Conservation (phyloP, 73 alveolate species). For the Paraurostyla sp. region DNA sequence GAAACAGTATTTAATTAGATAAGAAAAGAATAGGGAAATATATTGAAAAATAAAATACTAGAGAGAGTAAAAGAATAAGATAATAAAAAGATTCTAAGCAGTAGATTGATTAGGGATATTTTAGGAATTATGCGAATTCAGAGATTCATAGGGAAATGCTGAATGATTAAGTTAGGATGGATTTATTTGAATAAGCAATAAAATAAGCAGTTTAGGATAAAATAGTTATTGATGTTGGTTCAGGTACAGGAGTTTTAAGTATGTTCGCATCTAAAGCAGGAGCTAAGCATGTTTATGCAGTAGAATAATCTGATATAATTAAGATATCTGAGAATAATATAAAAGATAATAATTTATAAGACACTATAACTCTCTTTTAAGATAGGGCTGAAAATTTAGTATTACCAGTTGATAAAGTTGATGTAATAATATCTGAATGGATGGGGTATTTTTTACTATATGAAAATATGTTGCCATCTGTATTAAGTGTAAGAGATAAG, state of each 20-base stretch:
- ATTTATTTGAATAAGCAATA: constrained; percentile 88
- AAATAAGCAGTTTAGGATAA: constrained; percentile 85
- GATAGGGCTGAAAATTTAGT: constrained; percentile 91
- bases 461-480: constrained; percentile 93
- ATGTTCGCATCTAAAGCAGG: constrained; percentile 96
- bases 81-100: too few relatives aligned
- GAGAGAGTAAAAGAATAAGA: too few relatives aligned
- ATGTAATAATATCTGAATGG: constrained; percentile 94
- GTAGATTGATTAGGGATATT: too few relatives aligned
- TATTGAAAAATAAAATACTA: too few relatives aligned
- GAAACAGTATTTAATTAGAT: too few relatives aligned
- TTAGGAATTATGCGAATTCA: constrained; percentile 90
- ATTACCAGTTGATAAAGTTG: constrained; percentile 90
- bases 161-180: constrained; percentile 88
- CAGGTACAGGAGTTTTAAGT: constrained; percentile 95
- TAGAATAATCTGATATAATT: constrained; percentile 93
- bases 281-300: constrained; percentile 89
- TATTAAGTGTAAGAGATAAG: constrained; percentile 91
- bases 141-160: constrained; percentile 93
- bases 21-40: too few relatives aligned
- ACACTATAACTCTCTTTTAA: constrained; percentile 82
- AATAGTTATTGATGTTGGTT: constrained; percentile 91
- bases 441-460: constrained; percentile 92
- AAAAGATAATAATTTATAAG: constrained; percentile 78
- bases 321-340: constrained; percentile 82